Base-by-base conservation (phyloP, 2,329 filamentous ascomycete genomes). In the Juglanconis juglandina region DNA sequence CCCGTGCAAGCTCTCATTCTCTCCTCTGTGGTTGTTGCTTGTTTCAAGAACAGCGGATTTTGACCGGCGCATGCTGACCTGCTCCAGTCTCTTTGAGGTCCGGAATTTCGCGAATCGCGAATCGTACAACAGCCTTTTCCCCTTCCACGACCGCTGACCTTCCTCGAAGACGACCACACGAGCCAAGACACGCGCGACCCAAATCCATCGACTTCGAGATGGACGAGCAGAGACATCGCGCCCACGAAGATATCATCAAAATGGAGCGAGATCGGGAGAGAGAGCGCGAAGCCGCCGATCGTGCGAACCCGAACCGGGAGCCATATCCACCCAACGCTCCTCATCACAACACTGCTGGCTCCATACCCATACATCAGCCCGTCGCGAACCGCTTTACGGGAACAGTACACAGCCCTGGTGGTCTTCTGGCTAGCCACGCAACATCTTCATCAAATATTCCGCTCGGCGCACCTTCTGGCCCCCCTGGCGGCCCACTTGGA, bases 331-430 rank as follows among this genome's bases (percentile, higher is more conserved):
- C 85, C 24, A 71, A 74, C 54, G 84, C 90, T 62, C 87, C 89
- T 33, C 92, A 95, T 70, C 93, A 97, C 73, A 95, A 89, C 75
- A 93, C 91, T 70, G 88, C 91, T 44, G 91, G 89, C 60, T 92
- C 93, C 3, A 91, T 96, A 58, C 92, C 93, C 58, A 88, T 98
- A 68, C 94, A 98, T 75, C 94, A 98, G 74, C 94, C 94, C 5
- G 92, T 97, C 61, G 94, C 94, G 64, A 87, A 92, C 71, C 81
- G 93, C 75, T 80, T 92, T 64, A 77, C 89, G 60, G 89, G 87
- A 65, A 89, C 91, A 56, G 96, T 97, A 59, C 94, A 96, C 72
- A 96, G 92, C 50, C 94, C 94, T 1, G 94, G 95, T 66, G 94
- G 94, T 8, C 82, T 98, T 41, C 84, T 98, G 44, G 85, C 88